A percentile compares a stretch with the other conserved stretches of the same genome.
Evolutionary conservation across 2,329 filamentous ascomycete species (phyloP).

Genomic region (Talaromyces sp.): DNA sequence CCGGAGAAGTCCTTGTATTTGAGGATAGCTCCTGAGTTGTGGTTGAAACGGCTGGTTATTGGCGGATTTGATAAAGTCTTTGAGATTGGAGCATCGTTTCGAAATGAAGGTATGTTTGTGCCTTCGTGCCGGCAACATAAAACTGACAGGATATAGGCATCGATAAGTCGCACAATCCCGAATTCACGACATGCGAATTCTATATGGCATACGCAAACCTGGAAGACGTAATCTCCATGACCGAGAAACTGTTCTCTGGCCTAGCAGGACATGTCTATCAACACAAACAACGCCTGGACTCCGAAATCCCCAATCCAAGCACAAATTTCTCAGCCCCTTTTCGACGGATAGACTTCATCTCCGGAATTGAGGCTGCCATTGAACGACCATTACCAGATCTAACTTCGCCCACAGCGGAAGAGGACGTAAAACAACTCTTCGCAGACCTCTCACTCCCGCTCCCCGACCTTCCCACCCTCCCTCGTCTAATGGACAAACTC

Average conservation of each 20-base stretch:
- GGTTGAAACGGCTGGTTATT: conserved; percentile 86
- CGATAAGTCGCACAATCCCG: conserved; percentile 89
- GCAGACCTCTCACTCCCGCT: conserved; percentile 46
- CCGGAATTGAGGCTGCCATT: conserved; percentile 68
- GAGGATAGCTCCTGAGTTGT: conserved; percentile 89
- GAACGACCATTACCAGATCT: conserved; percentile 65
- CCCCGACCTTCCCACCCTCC: conserved; percentile 55
- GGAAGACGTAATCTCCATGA: conserved; percentile 68
- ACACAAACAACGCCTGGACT: conserved; percentile 34
- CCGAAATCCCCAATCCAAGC: conserved; percentile 47
- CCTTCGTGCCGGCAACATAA: background rate
- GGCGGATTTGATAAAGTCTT: conserved; percentile 86
- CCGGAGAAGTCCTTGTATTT: conserved; percentile 68
- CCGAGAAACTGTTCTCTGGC: conserved; percentile 65
- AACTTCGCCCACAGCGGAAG: conserved; percentile 51
- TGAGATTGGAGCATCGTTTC: conserved; percentile 87
- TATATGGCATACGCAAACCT: conserved; percentile 83
- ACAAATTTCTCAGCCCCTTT: conserved; percentile 59
- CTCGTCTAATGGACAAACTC: conserved; percentile 76
- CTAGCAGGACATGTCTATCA: conserved; percentile 53
- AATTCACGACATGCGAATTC: conserved; percentile 97
- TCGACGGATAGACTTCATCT: conserved; percentile 74
- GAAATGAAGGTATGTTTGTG: conserved; percentile 69
- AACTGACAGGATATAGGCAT: conserved; percentile 45
- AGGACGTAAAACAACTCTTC: conserved; percentile 58